A percentile compares a stretch with the other conserved stretches of the same genome.
phyloP scores from a whole-genome alignment of 768 basidiomycete genomes.

The Favolaschia claudopus region DNA sequence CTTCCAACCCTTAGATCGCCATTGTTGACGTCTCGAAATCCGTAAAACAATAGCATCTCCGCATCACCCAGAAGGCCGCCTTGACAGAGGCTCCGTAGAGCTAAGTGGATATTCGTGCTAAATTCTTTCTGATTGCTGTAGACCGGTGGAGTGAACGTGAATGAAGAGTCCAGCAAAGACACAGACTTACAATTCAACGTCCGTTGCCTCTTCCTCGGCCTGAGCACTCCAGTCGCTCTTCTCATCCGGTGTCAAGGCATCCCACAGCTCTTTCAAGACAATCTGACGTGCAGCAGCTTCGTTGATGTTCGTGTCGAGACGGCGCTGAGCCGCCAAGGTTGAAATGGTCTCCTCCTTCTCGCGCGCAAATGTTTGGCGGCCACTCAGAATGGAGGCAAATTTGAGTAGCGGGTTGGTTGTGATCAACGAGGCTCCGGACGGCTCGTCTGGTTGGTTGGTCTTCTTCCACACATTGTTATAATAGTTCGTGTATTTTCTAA shows the following conservation, averaged over 20 bases:
- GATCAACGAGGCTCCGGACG: neutral
- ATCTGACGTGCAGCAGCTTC: neutral
- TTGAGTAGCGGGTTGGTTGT: neutral
- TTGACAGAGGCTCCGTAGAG: conserved; percentile 2
- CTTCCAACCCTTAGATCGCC: conserved; percentile 9
- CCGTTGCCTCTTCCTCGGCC: neutral
- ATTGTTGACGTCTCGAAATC: neutral
- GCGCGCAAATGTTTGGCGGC: neutral
- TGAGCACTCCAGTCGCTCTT: neutral
- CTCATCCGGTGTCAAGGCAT: neutral
- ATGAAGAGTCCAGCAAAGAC: no score
- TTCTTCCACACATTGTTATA: neutral
- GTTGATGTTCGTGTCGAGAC: neutral
- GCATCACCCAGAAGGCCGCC: conserved; percentile 1
- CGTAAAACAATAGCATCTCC: conserved; percentile 14
- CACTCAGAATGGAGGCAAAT: neutral
- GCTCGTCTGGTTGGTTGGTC: neutral
- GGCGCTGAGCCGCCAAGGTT: neutral
- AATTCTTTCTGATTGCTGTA: conserved; percentile 5
- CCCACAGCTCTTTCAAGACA: conserved; percentile 2
- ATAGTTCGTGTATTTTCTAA: conserved; percentile 5
- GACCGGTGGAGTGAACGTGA: no score
- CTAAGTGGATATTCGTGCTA: neutral
- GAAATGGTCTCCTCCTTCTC: neutral
- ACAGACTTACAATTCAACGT: neutral